Base-by-base conservation (phyloP, 805 yeast species). In the Metschnikowia chrysomelidarum region DNA sequence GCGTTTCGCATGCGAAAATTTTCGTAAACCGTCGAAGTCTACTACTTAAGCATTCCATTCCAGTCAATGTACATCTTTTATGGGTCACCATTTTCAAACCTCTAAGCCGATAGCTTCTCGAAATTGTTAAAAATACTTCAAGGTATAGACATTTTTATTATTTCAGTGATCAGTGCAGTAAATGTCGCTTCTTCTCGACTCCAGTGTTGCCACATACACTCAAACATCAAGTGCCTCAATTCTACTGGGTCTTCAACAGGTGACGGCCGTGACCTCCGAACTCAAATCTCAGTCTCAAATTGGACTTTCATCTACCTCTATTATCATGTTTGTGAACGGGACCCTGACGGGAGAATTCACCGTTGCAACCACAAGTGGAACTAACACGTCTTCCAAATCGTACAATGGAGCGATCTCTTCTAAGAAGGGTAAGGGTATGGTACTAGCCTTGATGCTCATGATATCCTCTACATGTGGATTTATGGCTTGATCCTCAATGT, bases 131-230 rank as follows among this genome's bases (percentile, higher is more conserved):
- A n/a, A n/a, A n/a, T n/a, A n/a, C n/a, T n/a, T n/a, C n/a, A n/a
- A n/a, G n/a, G n/a, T n/a, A n/a, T n/a, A n/a, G n/a, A n/a, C n/a
- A n/a, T n/a, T n/a, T n/a, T n/a, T n/a, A n/a, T n/a, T n/a, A n/a
- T n/a, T n/a, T n/a, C 21, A 24, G 13, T n/a, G n/a, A n/a, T n/a
- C n/a, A n/a, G n/a, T n/a, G n/a, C n/a, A n/a, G n/a, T n/a, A n/a
- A 24, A 45, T 46, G 50, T 46, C 50, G 10, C 44, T 46, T n/a
- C 42, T 46, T 21, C 38, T 46, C 16, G 50, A 46, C 24, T 26
- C 48, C 17, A 40, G 32, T 10, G 30, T 38, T 17, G 22, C 38
- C 24, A 14, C 24, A 1, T 18, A 34, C 21, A 32, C 49, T 17
- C 26, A 22, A 6, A 11, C 42, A 16, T 32, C 34, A 9, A 24